phyloP scores from a whole-genome alignment of 1,139 yeast species.

The Diutina scorzettiae region DNA sequence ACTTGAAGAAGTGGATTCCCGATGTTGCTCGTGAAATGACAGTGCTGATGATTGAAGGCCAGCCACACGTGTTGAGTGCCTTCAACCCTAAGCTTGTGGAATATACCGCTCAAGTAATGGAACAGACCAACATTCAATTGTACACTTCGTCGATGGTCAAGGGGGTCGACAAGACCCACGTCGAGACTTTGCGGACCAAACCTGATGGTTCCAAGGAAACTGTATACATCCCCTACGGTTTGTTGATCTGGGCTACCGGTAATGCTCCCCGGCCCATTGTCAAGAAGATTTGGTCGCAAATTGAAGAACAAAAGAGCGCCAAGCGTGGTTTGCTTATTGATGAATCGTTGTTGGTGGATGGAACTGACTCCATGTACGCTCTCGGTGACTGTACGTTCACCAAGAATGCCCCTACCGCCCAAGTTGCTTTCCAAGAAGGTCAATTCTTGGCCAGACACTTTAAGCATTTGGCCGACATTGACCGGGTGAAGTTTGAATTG shows the following conservation, averaged over 20 bases:
- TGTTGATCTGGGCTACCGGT: constrained; percentile 96
- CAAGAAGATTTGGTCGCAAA: constrained; percentile 49
- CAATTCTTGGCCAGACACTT: constrained; percentile 65
- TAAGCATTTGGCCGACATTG: constrained; percentile 57
- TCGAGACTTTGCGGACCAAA: constrained; percentile 56
- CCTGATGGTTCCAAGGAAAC: constrained; percentile 47
- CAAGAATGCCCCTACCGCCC: constrained; percentile 91
- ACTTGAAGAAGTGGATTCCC: constrained; percentile 81
- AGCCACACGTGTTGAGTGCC: constrained; percentile 82
- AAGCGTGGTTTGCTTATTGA: constrained; percentile 85
- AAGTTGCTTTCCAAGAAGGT: constrained; percentile 95
- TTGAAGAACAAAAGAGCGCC: constrained; percentile 77
- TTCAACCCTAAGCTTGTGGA: constrained; percentile 76
- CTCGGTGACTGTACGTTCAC: constrained; percentile 91
- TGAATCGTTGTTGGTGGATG: constrained; percentile 60
- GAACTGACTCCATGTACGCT: constrained; percentile 76
- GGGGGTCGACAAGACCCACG: constrained; percentile 57
- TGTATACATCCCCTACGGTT: constrained; percentile 73
- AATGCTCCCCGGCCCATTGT: constrained; percentile 79
- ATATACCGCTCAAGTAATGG: constrained; percentile 74
- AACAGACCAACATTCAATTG: constrained; percentile 67
- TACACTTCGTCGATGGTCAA: constrained; percentile 81
- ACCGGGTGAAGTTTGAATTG: constrained; percentile 37
- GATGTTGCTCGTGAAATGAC: constrained; percentile 69
- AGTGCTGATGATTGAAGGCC: constrained; percentile 80